Percentiles rank a stretch among this genome's conserved stretches.
Evolutionary conservation across 2,329 filamentous ascomycete species (phyloP).

Genomic region (Fusarium praegraminearum): DNA sequence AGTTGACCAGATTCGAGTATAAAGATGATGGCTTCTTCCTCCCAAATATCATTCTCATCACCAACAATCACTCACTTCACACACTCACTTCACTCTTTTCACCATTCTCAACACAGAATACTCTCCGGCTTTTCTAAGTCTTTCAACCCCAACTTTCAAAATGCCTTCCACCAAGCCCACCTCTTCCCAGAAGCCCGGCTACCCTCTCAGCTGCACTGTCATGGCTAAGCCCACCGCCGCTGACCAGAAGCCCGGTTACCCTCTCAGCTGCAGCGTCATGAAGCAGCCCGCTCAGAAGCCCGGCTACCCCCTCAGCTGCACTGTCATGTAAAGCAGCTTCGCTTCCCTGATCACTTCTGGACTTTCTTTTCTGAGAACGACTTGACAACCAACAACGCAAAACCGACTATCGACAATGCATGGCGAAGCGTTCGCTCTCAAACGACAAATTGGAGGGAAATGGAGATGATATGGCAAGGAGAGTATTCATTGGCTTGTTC

Average conservation of each 20-base stretch:
- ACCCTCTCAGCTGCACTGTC: slow-evolving; percentile 48
- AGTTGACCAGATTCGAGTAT: slow-evolving; percentile 22
- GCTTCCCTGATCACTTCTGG: background rate
- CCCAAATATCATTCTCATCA: slow-evolving; percentile 14
- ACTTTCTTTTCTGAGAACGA: slow-evolving; percentile 11
- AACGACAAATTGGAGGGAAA: slow-evolving; percentile 11
- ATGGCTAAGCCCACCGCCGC: slow-evolving; percentile 48
- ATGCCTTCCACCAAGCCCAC: slow-evolving; percentile 51
- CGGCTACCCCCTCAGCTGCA: slow-evolving; percentile 49
- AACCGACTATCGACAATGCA: background rate
- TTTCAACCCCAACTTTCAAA: slow-evolving; percentile 46
- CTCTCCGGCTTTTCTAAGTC: slow-evolving; percentile 45
- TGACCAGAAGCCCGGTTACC: slow-evolving; percentile 42
- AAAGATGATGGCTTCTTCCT: slow-evolving; percentile 28
- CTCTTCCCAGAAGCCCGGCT: slow-evolving; percentile 44
- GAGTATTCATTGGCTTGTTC: slow-evolving; percentile 29
- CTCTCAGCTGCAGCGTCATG: slow-evolving; percentile 48
- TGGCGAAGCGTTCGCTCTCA: slow-evolving; percentile 21
- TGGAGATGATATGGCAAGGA: slow-evolving; percentile 27
- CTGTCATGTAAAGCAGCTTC: slow-evolving; percentile 51
- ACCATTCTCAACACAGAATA: slow-evolving; percentile 46
- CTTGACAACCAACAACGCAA: slow-evolving; percentile 3
- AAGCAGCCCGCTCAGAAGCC: slow-evolving; percentile 45
- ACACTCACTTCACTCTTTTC: slow-evolving; percentile 39
- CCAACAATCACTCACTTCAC: slow-evolving; percentile 35